A percentile compares a stretch with the other conserved stretches of the same genome.
phyloP scores from a whole-genome alignment of 2,329 filamentous ascomycete genomes.

The Simplicillium aogashimaense region DNA sequence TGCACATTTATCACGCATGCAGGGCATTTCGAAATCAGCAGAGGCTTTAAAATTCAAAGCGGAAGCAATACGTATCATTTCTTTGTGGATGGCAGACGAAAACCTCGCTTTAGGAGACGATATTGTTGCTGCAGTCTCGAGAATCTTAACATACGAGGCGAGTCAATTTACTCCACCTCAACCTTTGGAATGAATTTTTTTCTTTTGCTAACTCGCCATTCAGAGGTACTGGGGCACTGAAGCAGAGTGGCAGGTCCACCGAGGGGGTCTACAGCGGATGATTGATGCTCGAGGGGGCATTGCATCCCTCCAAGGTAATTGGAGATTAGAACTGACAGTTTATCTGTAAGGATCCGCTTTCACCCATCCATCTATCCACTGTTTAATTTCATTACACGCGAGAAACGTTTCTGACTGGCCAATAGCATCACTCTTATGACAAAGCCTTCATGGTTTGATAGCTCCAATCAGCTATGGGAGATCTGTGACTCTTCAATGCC shows the following conservation, averaged over 20 bases:
- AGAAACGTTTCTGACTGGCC: no score
- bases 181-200: no score
- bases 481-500: neutral
- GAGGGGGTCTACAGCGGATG: conserved; percentile 1
- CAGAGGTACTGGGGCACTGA: conserved; percentile 3
- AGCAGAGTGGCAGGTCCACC: conserved; percentile 3
- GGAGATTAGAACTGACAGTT: conserved; percentile 1
- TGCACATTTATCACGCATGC: conserved; percentile 23
- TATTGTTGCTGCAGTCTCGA: conserved; percentile 1
- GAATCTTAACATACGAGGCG: conserved; percentile 3
- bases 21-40: conserved; percentile 14
- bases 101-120: conserved; percentile 20
- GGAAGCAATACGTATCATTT: conserved; percentile 23
- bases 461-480: conserved; percentile 4
- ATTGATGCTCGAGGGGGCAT: conserved; percentile 1
- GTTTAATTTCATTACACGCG: neutral
- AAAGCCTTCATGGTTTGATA: conserved; percentile 2
- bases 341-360: conserved; percentile 1
- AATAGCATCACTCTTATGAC: conserved; percentile 2
- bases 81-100: conserved; percentile 19
- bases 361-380: neutral
- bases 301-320: neutral
- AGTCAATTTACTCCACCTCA: no score
- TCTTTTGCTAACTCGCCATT: neutral
- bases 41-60: conserved; percentile 20